Percentiles rank a stretch among this genome's conserved stretches.
These are phyloP conservation scores for Boletus speciosus DNA, from an alignment of 768 basidiomycete genomes.

Conservation along the genomic window DNA sequence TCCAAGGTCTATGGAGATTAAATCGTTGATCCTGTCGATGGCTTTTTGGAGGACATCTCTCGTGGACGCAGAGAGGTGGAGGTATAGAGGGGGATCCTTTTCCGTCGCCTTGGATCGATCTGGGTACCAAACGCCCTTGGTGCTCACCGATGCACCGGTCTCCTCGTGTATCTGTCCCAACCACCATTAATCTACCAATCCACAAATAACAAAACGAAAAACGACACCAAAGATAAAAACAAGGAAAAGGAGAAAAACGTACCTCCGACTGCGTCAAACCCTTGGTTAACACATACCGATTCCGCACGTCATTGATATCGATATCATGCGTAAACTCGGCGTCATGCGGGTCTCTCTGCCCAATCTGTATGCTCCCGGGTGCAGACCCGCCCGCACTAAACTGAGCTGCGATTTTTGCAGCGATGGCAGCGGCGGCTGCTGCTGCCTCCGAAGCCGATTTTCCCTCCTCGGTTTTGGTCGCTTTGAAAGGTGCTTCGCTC, in stretches of 20 bases:
- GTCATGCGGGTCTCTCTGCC: slow-evolving; percentile 63
- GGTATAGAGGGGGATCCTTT: slow-evolving; percentile 89
- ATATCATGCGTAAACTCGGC: slow-evolving; percentile 87
- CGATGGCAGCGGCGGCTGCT: slow-evolving; percentile 80
- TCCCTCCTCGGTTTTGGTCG: slow-evolving; percentile 44
- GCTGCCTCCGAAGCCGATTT: slow-evolving; percentile 57
- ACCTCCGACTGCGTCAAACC: slow-evolving; percentile 91
- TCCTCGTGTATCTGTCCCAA: slow-evolving; percentile 81
- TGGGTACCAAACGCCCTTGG: slow-evolving; percentile 95
- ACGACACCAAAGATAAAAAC: neutral
- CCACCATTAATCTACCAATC: neutral
- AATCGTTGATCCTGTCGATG: slow-evolving; percentile 68
- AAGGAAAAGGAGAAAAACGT: slow-evolving; percentile 23
- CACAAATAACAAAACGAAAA: neutral
- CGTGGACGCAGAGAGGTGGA: slow-evolving; percentile 82
- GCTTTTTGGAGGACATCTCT: slow-evolving; percentile 64
- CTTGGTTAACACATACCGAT: slow-evolving; percentile 92
- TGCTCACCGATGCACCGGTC: slow-evolving; percentile 88
- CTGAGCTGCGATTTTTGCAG: slow-evolving; percentile 92
- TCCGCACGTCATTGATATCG: slow-evolving; percentile 95
- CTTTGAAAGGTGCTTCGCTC: slow-evolving; percentile 42
- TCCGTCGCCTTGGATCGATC: slow-evolving; percentile 89
- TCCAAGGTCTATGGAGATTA: slow-evolving; percentile 72
- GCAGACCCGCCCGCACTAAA: slow-evolving; percentile 49
- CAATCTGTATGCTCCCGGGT: slow-evolving; percentile 39